Evolutionary conservation across 352 stramenopile species (phyloP), one percentile per base, ranked within the genome.

Genomic region (Phytophthora agathidicida): DNA sequence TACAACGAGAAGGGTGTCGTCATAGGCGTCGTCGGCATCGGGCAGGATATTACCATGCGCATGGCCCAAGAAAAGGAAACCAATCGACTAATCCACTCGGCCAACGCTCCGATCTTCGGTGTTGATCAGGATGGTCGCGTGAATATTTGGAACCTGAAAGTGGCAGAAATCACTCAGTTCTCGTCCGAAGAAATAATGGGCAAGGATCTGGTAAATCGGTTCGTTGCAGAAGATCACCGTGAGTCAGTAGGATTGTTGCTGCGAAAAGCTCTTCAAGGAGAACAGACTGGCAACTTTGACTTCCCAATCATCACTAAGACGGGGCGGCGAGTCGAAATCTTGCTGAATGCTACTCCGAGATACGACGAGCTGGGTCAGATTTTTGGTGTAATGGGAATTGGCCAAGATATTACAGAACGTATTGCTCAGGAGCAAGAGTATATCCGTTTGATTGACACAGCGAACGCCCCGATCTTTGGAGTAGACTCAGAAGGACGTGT

Each of bases 91-190:
- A 88, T 94, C 28, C 77, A 92, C 49, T 72, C 75, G 14, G 80
- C 83, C 20, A 90, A 92, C 45, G 73, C 79, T 23, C 77, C 81
- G 6, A 91, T 90, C n/a, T 88, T 92, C 60, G 83, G 80, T 47
- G 73, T 90, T 20, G 80, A 92, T 53, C 61, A 43, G 14, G 67
- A 88, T n/a, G 73, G 73, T 3, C 42, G 47, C 5, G 75, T 89
- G 3, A 88, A 87, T 32, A 85, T 86, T 55, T 89, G 79, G 79
- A 89, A 97, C 45, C 55, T 90, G 10, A 93, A 91, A 49, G 86
- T 73, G 24, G 72, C 77, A 9, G 81, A 86, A 16, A 83, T 88
- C 28, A 94, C 86, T 13, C 85, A 91, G 30, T 96, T 84, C 47
- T 75, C 68, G 3, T 74, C 75, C 24, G 62, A 91, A 43, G 89